Evolutionary conservation across 306 rosid genomes (phyloP), one percentile per base, ranked within the genome.

Genomic region (Acacia melanoxylon): DNA sequence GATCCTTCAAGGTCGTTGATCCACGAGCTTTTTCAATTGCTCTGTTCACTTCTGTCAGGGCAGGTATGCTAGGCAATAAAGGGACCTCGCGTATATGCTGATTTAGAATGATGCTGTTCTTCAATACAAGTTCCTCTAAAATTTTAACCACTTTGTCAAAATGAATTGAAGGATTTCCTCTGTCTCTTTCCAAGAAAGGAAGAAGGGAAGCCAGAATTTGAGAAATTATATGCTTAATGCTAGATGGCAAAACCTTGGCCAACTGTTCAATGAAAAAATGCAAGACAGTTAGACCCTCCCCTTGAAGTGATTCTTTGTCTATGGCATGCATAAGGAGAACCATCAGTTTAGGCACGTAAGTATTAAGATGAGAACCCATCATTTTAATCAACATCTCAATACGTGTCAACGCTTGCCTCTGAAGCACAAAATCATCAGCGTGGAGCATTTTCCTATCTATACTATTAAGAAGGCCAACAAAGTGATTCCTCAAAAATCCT

Each of bases 361-460:
- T 93, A 89, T 85, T 80, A 80, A 89, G 95, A 61, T 95, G 94
- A 75, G 91, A 80, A 67, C 98, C 99, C 99, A 95, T 95, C 98
- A 93, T 90, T 86, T 86, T 87, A 54, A 93, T 93, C 80, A 93
- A 86, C 94, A 92, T 88, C 90, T 95, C 94, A 86, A 95, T 95
- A 52, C 94, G 96, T 73, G 90, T 86, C 75, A 95, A 86, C 10
- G 99, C 97, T 89, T 91, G 98, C 86, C 88, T 91, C 83, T 82
- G 95, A 78, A 95, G 86, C 70, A 85, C 82, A 68, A 83, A 42
- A 80, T 93, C 93, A 76, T 95, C 94, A 35, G 97, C 86, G 67
- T 93, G 99, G 83, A 95, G 99, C 99, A 95, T 88, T 89, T 95
- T 93, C 86, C 92, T 89, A 87, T 95, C 94, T 49, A 93, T 86